Evolutionary conservation across 1,284 basidiomycete species (phyloP), one percentile per base, ranked within the genome.

Genomic region (Xerocomus minutiporus): DNA sequence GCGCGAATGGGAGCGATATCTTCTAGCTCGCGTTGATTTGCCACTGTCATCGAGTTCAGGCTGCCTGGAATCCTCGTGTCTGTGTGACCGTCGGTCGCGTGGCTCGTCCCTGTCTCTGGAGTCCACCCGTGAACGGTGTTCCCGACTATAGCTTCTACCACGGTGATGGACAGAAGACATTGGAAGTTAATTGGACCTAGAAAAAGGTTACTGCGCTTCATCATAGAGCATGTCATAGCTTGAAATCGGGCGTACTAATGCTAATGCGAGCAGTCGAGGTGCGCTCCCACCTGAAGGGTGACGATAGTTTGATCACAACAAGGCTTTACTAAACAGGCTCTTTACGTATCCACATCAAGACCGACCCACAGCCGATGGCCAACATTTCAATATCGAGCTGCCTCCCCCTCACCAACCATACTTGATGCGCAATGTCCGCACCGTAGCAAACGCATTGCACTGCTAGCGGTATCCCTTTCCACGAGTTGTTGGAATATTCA

Each of bases 271-370:
- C 17, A 38, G 17, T 20, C 36, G 29, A 29, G 36, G 17, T 38
- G 36, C 36, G 36, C 2, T 20, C 20, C 20, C 36, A 35, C 34
- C 34, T 9, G 12, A 5, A 40, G 13, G 36, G 36, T 38, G 36
- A 38, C 36, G 36, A n/a, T 40, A 25, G 39, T 65, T 69, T 66
- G 64, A 63, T 52, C 55, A 20, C 20, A 20, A 20, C 17, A 65
- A 38, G 67, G 52, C 38, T 54, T 65, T 62, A 56, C 51, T 44
- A 65, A 69, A 69, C 66, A 69, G 34, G 34, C 34, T n/a, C 9
- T 9, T 31, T 4, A 31, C 29, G 3, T 62, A 42, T 41, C 60
- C 60, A 61, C 63, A 42, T 48, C 31, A 32, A 28, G 15, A 1
- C 61, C 60, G 59, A 65, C 29, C 28, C 44, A 40, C 48, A 54